Base-by-base conservation (phyloP, 306 rosid species). In the Luffa acutangula region DNA sequence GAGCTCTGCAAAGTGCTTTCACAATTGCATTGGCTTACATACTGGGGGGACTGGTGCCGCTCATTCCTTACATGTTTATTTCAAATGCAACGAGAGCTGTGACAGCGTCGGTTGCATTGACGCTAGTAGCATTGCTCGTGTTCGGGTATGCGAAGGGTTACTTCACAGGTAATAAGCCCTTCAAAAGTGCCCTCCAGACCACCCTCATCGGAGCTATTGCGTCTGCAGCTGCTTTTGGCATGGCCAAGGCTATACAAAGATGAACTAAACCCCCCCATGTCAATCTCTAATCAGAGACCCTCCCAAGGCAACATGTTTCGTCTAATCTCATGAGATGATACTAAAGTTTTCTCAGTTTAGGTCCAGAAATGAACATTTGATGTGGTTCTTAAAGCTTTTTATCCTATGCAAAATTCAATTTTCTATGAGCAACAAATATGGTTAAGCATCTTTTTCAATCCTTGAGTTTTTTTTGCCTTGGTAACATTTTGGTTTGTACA, bases 91-190 rank as follows among this genome's bases (percentile, higher is more conserved):
- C 83, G 1, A 92, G 90, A 12, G 98, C 98, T 6, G 76, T 94
- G 45, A 43, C 85, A 25, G 84, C 85, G 1, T 94, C 98, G 1
- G 89, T 89, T 2, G 78, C 81, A 12, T 39, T 94, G 13, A 92
- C 98, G 12, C 80, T 91, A 82, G 13, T 85, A 43, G 97, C 97
- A 1, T 60, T 94, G 91, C 84, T 91, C 2, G 15, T 94, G 65
- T 94, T 92, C 78, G 97, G 98, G 51, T 94, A 81, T 81, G 95
- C 92, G 20, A 94, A 94, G 84, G 98, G 98, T 37, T 75, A 78
- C 83, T 92, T 92, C 84, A 94, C 98, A 0, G 98, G 92, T 39
- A 85, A 83, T 57, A 91, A 86, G 80, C 95, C 98, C 58, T 59
- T 94, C 78, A 52, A 31, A 52, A 94, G 95, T 80, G 98, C 98